Evolutionary conservation across 257 asterid genomes (phyloP).

Genomic region (Pogostemon cablin): DNA sequence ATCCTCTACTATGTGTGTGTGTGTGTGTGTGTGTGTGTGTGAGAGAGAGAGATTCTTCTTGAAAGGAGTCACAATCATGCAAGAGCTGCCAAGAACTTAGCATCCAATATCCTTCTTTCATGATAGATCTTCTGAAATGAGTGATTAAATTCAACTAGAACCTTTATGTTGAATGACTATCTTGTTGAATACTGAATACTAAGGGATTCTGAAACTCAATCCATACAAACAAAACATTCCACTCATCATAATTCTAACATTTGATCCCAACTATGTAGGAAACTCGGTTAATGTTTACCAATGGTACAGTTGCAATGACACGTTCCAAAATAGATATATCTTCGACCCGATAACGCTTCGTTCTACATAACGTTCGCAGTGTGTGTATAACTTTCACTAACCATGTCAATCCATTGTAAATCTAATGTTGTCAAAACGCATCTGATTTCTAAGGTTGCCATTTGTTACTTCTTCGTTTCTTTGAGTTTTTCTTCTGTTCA

Average conservation of each 20-base stretch:
- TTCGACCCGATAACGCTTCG: conserved; percentile 10
- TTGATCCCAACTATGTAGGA: conserved; percentile 20
- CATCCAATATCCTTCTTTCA: neutral
- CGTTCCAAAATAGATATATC: conserved; percentile 28
- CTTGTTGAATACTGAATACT: conserved; percentile 8
- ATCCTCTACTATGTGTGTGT: too few relatives aligned
- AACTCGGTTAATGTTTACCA: neutral
- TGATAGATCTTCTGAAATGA: neutral
- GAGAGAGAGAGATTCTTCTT: neutral
- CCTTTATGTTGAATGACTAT: neutral
- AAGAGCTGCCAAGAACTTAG: neutral
- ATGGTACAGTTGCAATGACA: conserved; percentile 31
- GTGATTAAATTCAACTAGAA: neutral
- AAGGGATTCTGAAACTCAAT: conserved; percentile 1
- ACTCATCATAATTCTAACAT: neutral
- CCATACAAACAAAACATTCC: neutral
- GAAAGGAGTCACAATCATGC: conserved; percentile 1
- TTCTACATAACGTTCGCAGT: conserved; percentile 26
- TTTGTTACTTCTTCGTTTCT: conserved; percentile 44
- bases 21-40: too few relatives aligned
- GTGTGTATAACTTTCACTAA: conserved; percentile 23
- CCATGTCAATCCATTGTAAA: conserved; percentile 43
- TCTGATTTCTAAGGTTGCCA: conserved; percentile 36
- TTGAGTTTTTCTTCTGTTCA: conserved; percentile 57
- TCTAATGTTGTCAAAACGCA: conserved; percentile 40